These are phyloP conservation scores for Geosmithia morbida DNA, from an alignment of 2,329 filamentous ascomycete species.

Conservation along the genomic window DNA sequence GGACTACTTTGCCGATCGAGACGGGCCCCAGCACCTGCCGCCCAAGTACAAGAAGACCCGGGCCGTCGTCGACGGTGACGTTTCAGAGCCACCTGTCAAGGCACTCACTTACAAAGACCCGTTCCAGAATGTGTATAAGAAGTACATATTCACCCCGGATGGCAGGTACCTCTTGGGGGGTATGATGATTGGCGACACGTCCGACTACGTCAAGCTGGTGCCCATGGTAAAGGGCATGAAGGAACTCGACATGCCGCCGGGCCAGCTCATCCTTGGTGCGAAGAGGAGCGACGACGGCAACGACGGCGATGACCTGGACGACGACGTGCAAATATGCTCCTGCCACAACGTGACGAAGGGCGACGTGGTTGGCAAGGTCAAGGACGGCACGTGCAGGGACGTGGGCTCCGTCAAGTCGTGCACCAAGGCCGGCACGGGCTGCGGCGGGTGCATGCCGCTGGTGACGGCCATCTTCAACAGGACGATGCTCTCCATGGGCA, in stretches of 20 bases:
- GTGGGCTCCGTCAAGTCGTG: constrained; percentile 75
- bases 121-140: constrained; percentile 82
- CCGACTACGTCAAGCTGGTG: constrained; percentile 79
- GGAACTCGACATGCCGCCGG: constrained; percentile 60
- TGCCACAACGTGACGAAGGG: constrained; percentile 88
- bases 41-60: constrained; percentile 29
- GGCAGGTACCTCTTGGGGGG: constrained; percentile 86
- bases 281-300: constrained; percentile 63
- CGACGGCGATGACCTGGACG: constrained; percentile 63
- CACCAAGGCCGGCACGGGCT: constrained; percentile 84
- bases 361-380: constrained; percentile 57
- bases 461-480: constrained; percentile 84
- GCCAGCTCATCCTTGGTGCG: constrained; percentile 70
- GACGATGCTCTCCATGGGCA: constrained; percentile 71
- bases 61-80: neutral
- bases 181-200: constrained; percentile 94
- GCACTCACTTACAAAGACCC: constrained; percentile 80
- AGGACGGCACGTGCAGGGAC: constrained; percentile 67
- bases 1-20: constrained; percentile 81
- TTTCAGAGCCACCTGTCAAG: constrained; percentile 39
- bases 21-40: constrained; percentile 66
- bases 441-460: constrained; percentile 79
- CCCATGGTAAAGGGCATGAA: constrained; percentile 79
- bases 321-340: constrained; percentile 81
- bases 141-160: constrained; percentile 80